A percentile compares a stretch with the other conserved stretches of the same genome.
phyloP scores from a whole-genome alignment of 1,139 yeast species.

The Diutina rugosa region DNA sequence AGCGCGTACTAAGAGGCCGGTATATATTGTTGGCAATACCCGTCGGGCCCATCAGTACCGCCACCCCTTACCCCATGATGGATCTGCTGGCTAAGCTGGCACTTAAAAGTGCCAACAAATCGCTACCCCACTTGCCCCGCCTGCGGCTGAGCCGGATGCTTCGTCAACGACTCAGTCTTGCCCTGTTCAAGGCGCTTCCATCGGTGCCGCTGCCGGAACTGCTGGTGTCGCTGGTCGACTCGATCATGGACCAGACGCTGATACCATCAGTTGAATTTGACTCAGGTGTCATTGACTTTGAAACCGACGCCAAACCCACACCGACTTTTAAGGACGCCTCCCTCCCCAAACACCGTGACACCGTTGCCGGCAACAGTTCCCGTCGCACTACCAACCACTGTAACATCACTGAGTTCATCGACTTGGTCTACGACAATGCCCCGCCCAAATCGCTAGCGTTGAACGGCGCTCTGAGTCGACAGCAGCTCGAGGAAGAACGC shows the following conservation, averaged over 20 bases:
- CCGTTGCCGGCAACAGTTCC: background rate
- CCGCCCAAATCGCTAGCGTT: background rate
- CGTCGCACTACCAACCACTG: background rate
- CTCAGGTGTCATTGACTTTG: background rate
- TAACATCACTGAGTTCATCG: background rate
- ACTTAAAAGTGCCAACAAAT: background rate
- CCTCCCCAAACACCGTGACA: too few relatives aligned
- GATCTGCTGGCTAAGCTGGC: background rate
- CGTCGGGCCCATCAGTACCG: background rate
- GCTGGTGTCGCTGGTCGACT: background rate
- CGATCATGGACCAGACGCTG: background rate
- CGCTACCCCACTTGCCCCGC: background rate
- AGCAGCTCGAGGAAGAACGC: background rate
- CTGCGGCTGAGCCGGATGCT: background rate
- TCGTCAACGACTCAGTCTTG: background rate
- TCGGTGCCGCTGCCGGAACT: background rate
- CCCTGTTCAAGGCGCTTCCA: background rate
- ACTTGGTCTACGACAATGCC: too few relatives aligned
- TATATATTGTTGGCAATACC: background rate
- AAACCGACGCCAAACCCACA: background rate
- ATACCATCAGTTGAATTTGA: background rate
- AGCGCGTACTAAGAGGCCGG: background rate
- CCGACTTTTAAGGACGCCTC: too few relatives aligned
- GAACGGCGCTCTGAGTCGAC: background rate
- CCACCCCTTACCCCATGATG: background rate